phyloP scores from a whole-genome alignment of 2,329 filamentous ascomycete genomes.

The Alternaria brassicicola region DNA sequence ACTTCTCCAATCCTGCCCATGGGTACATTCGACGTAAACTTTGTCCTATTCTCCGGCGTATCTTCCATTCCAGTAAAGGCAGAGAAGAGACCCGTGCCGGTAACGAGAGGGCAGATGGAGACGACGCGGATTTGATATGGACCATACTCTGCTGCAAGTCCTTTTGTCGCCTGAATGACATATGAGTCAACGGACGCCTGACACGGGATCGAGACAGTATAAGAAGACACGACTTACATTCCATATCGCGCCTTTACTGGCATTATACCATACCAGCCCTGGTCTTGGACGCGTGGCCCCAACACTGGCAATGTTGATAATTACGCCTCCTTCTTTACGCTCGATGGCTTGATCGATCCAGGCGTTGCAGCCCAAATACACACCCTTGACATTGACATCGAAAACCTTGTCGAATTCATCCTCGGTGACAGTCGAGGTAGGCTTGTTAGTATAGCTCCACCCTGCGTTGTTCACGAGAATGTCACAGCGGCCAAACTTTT shows the following conservation, averaged over 20 bases:
- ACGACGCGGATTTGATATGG: slow-evolving; percentile 75
- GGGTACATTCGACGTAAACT: slow-evolving; percentile 63
- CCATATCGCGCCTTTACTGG: slow-evolving; percentile 69
- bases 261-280: slow-evolving; percentile 72
- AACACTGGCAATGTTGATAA: slow-evolving; percentile 71
- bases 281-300: slow-evolving; percentile 67
- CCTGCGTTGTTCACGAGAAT: slow-evolving; percentile 68
- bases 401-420: slow-evolving; percentile 71
- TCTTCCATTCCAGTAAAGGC: slow-evolving; percentile 66
- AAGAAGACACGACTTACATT: slow-evolving; percentile 51
- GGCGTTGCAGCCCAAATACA: slow-evolving; percentile 66
- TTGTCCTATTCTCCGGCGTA: slow-evolving; percentile 61
- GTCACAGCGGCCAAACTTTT: slow-evolving; percentile 62
- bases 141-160: slow-evolving; percentile 75
- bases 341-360: slow-evolving; percentile 67
- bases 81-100: slow-evolving; percentile 67
- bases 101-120: slow-evolving; percentile 71
- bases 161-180: slow-evolving; percentile 59
- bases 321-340: slow-evolving; percentile 62
- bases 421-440: slow-evolving; percentile 68
- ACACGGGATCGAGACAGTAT: background rate
- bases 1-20: slow-evolving; percentile 65
- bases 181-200: slow-evolving; percentile 21
- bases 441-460: slow-evolving; percentile 59
- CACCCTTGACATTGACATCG: slow-evolving; percentile 70